Conservation (phyloP, 345 rosid genomes). For the Cardiospermum halicacabum region DNA sequence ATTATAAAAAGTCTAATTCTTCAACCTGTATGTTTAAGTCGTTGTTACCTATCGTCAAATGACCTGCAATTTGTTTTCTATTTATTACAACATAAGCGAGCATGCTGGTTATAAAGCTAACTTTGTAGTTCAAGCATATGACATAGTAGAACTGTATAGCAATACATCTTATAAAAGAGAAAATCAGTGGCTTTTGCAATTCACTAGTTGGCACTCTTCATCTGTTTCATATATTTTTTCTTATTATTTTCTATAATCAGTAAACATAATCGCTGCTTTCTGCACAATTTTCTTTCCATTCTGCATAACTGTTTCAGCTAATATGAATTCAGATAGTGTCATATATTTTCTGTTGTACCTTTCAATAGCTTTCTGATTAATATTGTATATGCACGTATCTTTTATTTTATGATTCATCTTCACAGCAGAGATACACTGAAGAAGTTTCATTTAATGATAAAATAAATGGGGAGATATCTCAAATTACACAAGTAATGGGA, state of each 20-base stretch:
- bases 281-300: neutral
- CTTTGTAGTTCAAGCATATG: too few species aligned
- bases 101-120: too few species aligned
- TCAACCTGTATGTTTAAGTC: too few species aligned
- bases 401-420: constrained; percentile 14
- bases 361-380: neutral
- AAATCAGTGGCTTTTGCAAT: too few species aligned
- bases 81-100: too few species aligned
- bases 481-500: constrained; percentile 44
- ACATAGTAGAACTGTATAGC: too few species aligned
- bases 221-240: neutral
- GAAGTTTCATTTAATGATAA: constrained; percentile 43
- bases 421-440: constrained; percentile 58
- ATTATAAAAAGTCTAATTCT: too few species aligned
- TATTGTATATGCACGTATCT: neutral
- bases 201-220: too few species aligned
- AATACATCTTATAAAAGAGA: too few species aligned
- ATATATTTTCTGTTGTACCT: neutral
- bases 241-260: neutral
- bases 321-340: neutral
- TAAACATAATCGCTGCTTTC: neutral
- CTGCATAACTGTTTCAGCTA: neutral
- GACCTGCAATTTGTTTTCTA: too few species aligned
- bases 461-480: constrained; percentile 53
- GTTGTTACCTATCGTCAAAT: too few species aligned